Evolutionary conservation across 257 asterid genomes (phyloP), one percentile per base, ranked within the genome.

Genomic region (Nicotiana undulata): DNA sequence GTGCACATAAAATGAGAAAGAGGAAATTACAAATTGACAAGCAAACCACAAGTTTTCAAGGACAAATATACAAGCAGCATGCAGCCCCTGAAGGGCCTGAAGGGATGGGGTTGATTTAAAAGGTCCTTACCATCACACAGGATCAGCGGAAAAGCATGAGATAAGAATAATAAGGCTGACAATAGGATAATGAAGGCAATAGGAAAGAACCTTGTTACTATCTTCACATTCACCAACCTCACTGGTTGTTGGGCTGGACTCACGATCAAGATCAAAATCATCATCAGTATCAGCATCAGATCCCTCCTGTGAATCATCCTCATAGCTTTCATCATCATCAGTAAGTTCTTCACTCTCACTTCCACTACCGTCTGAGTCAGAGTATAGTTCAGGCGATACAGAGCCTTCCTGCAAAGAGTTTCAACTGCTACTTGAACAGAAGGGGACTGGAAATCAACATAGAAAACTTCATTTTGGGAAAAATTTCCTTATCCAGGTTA

Each of bases 331-430:
- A 79, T 90, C 94, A 75, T 91, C 96, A 83, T 94, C 98, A 46
- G 92, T 88, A 78, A 92, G 88, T 86, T 95, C 99, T 82, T 89
- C 97, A 28, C 91, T 88, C 85, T 88, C 97, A 82, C 92, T 91
- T 74, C 90, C 97, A 83, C 89, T 91, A 77, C 90, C 97, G 63
- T 95, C 99, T 31, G 97, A 87, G 75, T 95, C 97, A 58, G 99
- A 89, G 85, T 92, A 95, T 58, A 94, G 92, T 81, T 88, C 98
- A 83, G 93, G 93, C 17, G 91, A 75, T 65, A 49, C 84, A 9
- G 97, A 88, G 63, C 92, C 93, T 84, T 89, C 99, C 97, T 93
- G 88, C 83, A 81, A 83, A 80, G 9, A 79, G 66, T 16, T 12
- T 65, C 16, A 22, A 28, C 44, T 24, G 65, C 32, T 24, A 61